Percentiles rank a stretch among this genome's conserved stretches.
phyloP scores from a whole-genome alignment of 2,329 filamentous ascomycete species.

The Cordyceps cicadae region DNA sequence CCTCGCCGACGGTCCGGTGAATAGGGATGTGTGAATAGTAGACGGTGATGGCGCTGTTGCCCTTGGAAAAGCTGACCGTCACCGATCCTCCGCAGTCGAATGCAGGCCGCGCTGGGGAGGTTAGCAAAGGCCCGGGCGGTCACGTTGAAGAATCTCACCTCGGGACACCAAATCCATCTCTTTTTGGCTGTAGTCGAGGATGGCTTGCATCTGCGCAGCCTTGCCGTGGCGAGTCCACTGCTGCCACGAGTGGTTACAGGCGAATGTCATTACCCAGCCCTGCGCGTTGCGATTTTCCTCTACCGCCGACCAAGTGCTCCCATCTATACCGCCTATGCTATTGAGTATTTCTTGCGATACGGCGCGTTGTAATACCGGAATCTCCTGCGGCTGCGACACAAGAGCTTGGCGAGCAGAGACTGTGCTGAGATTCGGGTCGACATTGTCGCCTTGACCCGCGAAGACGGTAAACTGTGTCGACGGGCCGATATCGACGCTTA shows the following conservation, averaged over 20 bases:
- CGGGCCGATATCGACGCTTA: constrained; percentile 38
- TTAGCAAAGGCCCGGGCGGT: constrained; percentile 1
- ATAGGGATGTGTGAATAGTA: constrained; percentile 49
- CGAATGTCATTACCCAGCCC: constrained; percentile 46
- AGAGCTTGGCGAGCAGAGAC: constrained; percentile 39
- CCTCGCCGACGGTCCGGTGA: constrained; percentile 46
- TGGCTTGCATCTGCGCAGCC: constrained; percentile 27
- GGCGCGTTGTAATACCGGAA: constrained; percentile 39
- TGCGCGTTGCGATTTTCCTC: constrained; percentile 35
- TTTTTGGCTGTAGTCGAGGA: constrained; percentile 42
- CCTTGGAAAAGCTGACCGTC: constrained; percentile 40
- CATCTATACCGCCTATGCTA: constrained; percentile 36
- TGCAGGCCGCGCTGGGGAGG: constrained; percentile 42
- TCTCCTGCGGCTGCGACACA: constrained; percentile 39
- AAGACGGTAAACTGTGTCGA: constrained; percentile 32
- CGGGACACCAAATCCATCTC: constrained; percentile 29
- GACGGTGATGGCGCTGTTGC: constrained; percentile 38
- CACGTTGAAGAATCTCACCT: constrained; percentile 3
- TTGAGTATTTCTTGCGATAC: constrained; percentile 41
- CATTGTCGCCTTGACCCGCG: constrained; percentile 13
- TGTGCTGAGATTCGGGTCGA: constrained; percentile 22
- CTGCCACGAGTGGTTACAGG: constrained; percentile 44
- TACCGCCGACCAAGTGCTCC: constrained; percentile 40
- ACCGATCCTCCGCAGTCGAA: constrained; percentile 51
- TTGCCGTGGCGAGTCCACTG: constrained; percentile 43